A percentile compares a stretch with the other conserved stretches of the same genome.
phyloP scores from a whole-genome alignment of 257 asterid species.

The Solanum bulbocastanum region DNA sequence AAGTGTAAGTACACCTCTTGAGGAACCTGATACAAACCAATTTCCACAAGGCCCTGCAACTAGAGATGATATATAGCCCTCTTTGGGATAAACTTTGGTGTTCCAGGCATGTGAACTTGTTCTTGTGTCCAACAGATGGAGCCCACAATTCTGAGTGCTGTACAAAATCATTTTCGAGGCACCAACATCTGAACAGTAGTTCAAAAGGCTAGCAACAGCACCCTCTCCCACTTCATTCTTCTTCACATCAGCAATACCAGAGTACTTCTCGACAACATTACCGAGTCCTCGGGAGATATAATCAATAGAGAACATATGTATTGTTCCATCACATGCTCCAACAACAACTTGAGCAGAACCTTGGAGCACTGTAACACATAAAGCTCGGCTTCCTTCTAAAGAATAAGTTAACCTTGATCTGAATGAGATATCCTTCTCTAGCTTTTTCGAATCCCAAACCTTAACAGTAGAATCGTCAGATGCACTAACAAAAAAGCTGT shows the following conservation, averaged over 20 bases:
- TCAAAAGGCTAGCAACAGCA: constrained; percentile 73
- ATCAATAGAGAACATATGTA: constrained; percentile 90
- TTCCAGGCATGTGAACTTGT: constrained; percentile 65
- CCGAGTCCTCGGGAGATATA: constrained; percentile 88
- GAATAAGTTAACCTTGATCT: constrained; percentile 91
- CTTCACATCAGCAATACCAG: constrained; percentile 83
- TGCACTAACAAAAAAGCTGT: constrained; percentile 94
- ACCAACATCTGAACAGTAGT: constrained; percentile 67
- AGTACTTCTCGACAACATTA: constrained; percentile 86
- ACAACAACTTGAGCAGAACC: constrained; percentile 78
- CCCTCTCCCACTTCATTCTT: constrained; percentile 67
- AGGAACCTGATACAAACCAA: constrained; percentile 98
- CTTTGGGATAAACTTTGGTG: constrained; percentile 76
- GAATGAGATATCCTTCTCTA: constrained; percentile 97
- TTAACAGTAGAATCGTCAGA: constrained; percentile 96
- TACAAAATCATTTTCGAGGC: constrained; percentile 62
- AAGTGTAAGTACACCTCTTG: constrained; percentile 91
- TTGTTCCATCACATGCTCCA: constrained; percentile 87
- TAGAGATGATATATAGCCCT: constrained; percentile 78
- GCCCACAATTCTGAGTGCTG: constrained; percentile 86
- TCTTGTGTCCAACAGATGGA: constrained; percentile 90
- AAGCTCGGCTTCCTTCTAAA: constrained; percentile 76
- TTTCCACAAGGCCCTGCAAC: constrained; percentile 95
- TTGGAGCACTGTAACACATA: constrained; percentile 75
- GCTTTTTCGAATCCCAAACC: constrained; percentile 97